Evolutionary conservation across 2,329 filamentous ascomycete genomes (phyloP).

Genomic region (Ascochyta koolunga): DNA sequence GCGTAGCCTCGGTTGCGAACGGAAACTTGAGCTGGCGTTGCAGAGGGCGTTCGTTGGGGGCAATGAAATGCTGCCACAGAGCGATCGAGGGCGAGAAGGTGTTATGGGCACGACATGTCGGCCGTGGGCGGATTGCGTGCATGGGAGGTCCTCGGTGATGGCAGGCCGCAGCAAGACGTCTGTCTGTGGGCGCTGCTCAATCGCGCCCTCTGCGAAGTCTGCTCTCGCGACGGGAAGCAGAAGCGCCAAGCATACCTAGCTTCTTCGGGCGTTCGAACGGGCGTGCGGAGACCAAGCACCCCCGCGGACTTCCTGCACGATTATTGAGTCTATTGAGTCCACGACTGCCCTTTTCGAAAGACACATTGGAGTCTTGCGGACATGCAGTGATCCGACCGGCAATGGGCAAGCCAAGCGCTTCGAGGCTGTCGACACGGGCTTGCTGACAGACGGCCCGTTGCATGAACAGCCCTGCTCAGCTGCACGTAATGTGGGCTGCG

Average conservation of each 20-base stretch:
- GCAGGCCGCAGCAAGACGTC: constrained; percentile 7
- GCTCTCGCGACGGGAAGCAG: constrained; percentile 3
- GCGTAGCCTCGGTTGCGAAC: constrained; percentile 18
- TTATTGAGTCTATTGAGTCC: constrained; percentile 12
- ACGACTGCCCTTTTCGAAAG: neutral
- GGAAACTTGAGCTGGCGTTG: constrained; percentile 27
- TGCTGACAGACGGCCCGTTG: neutral
- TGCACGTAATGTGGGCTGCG: constrained; percentile 13
- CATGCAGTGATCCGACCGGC: neutral
- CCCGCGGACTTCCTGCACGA: constrained; percentile 17
- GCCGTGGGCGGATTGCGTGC: constrained; percentile 30
- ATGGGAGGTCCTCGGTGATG: constrained; percentile 28
- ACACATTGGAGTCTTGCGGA: neutral
- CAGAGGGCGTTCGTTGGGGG: constrained; percentile 16
- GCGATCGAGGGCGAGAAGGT: constrained; percentile 38
- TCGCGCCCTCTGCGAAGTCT: constrained; percentile 6
- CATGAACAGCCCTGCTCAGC: constrained; percentile 1
- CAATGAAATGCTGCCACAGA: constrained; percentile 45
- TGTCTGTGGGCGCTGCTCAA: constrained; percentile 1
- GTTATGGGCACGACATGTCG: constrained; percentile 42
- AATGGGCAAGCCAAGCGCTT: neutral
- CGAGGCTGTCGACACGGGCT: neutral
- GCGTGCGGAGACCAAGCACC: constrained; percentile 9
- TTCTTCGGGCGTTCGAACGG: constrained; percentile 10
- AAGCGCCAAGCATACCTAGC: constrained; percentile 27